Base-by-base conservation (phyloP, 805 yeast genomes). In the Lachancea sp. region DNA sequence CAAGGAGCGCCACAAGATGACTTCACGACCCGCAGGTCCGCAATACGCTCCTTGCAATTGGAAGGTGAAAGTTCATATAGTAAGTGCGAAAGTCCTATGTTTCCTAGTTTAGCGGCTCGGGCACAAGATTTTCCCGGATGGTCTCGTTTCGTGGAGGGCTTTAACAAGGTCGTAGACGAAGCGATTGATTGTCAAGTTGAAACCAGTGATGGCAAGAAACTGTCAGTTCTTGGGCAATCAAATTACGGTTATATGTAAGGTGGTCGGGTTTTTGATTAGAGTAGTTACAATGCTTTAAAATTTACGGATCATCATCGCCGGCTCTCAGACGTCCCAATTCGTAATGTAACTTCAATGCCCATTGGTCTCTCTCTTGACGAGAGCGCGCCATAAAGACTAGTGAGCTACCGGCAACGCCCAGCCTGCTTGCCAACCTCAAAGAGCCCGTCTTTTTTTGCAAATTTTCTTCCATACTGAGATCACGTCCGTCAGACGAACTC, bases 331-430 rank as follows among this genome's bases (percentile, higher is more conserved):
- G 56, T 42, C 68, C 73, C 32, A 69, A 36, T 38, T 67, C 69
- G n/a, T 58, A 51, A 42, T 60, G 56, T 20, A 69, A 48, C 20
- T 60, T 54, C 13, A 62, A 49, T 1, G 85, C 90, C 98, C 98
- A 90, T 27, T 77, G 50, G 56, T 91, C 96, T 44, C 90, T 70
- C 54, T 88, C 95, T 49, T 83, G 83, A 33, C 91, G 67, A 1
- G 95, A 85, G 38, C 89, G 65, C 9, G 96, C 82, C 77, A 88
- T 73, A 58, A 90, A 89, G 2, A 84, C 81, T 67, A 84, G 69
- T 37, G 80, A 73, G 42, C 71, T 71, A 1, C 95, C 93, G 1
- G 81, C 74, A 2, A 78, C 75, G 4, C 90, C 91, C 32, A 84
- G 62, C 43, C 77, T 72, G 15, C 74, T 68, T 3, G 74, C 74